These are phyloP conservation scores for Globisporangium splendens DNA, from an alignment of 352 stramenopile genomes.

Conservation along the genomic window DNA sequence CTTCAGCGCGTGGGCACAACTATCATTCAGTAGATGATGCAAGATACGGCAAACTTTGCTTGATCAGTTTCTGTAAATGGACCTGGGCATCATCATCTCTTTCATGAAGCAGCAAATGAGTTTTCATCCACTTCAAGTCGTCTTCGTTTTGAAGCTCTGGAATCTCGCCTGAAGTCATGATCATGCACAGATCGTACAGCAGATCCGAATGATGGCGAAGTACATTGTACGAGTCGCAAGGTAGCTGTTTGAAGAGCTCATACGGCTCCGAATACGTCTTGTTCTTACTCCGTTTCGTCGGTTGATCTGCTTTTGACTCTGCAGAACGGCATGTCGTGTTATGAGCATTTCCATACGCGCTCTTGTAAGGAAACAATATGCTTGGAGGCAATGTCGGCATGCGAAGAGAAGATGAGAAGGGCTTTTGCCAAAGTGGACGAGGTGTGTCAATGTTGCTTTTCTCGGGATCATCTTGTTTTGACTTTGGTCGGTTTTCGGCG, in stretches of 20 bases:
- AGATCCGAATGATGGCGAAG: slow-evolving; percentile 64
- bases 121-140: slow-evolving; percentile 59
- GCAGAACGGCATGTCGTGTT: background rate
- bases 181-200: slow-evolving; percentile 69
- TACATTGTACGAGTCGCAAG: slow-evolving; percentile 60
- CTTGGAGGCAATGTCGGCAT: background rate
- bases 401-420: background rate
- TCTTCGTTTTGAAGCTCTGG: slow-evolving; percentile 60
- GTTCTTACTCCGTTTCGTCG: slow-evolving; percentile 23
- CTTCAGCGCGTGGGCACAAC: slow-evolving; percentile 39
- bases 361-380: background rate
- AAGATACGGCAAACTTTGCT: slow-evolving; percentile 28
- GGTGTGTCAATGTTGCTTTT: background rate
- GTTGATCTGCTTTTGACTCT: background rate
- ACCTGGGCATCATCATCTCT: background rate
- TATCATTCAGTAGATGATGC: slow-evolving; percentile 39
- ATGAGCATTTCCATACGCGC: background rate
- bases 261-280: slow-evolving; percentile 27
- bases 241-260: slow-evolving; percentile 60
- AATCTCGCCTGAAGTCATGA: slow-evolving; percentile 71
- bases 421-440: background rate
- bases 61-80: slow-evolving; percentile 26
- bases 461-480: background rate
- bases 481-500: slow-evolving; percentile 9
- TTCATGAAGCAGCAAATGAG: background rate